Evolutionary conservation across 2,329 filamentous ascomycete species (phyloP), one percentile per base, ranked within the genome.

Genomic region (Calonectria pseudoreteaudii): DNA sequence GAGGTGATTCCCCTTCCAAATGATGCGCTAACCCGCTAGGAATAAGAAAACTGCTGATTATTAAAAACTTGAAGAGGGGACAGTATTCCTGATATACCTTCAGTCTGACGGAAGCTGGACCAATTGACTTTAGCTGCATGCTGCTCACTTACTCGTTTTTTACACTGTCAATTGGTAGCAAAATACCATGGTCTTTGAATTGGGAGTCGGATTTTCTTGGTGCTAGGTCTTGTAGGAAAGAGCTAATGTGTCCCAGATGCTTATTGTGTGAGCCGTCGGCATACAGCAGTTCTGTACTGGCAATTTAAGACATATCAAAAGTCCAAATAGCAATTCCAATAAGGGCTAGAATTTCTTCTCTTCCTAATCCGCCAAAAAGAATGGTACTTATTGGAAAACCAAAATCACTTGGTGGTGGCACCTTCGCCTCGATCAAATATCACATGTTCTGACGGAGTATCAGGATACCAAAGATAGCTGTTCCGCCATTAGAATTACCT

Each of bases 401-500:
- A 26, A 53, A 71, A 5, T 10, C 0, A 8, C 53, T 16, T 26
- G 68, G 73, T 31, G 69, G 66, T 41, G 9, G 60, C 49, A 6
- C 62, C 64, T 0, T 58, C 4, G 14, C 49, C 38, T 41, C 68
- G 36, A 18, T 78, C 66, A 20, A 72, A 75, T 4, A 76, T 8
- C 7, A 74, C 6, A 44, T 52, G 31, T 0, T 52, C 44, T 3
- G 68, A 36, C 8, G 77, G 76, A 1, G 76, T 23, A 9, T 52
- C n/a, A 11, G 72, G 76, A 11, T 70, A 13, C 77, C 76, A 78
- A 31, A 78, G 73, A 31, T 73, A 72, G 0, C 14, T 72, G 1
- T 70, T 74, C 30, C 56, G 47, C 70, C 70, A 71, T 28, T 30
- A 8, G 8, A 14, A 28, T 20, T 41, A 2, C 4, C 10, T 31